A percentile compares a stretch with the other conserved stretches of the same genome.
Evolutionary conservation across 2,329 filamentous ascomycete genomes (phyloP).

Genomic region (Delphinella strobiligena): DNA sequence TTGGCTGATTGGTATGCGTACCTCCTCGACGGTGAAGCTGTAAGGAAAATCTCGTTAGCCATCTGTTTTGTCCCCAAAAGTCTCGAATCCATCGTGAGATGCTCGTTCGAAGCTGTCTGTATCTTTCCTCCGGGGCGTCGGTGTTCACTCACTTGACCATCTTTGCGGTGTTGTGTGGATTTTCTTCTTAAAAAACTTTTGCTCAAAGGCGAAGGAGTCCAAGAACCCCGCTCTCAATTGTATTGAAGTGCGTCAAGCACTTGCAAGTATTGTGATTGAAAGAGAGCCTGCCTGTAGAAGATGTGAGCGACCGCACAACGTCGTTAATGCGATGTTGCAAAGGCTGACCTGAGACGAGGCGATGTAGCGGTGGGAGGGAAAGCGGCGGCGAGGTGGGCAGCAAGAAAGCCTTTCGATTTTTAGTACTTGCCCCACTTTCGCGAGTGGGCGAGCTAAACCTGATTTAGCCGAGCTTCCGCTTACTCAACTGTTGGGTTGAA

Average conservation of each 20-base stretch:
- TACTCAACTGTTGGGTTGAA: background rate
- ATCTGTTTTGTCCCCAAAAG: background rate
- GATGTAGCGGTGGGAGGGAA: background rate
- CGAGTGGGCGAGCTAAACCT: background rate
- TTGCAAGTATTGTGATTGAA: slow-evolving; percentile 6
- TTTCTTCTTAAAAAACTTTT: slow-evolving; percentile 14
- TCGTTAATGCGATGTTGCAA: slow-evolving; percentile 3
- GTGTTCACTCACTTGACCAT: slow-evolving; percentile 91
- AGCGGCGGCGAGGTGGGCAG: background rate
- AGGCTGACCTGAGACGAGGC: slow-evolving; percentile 1
- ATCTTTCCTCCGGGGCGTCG: background rate
- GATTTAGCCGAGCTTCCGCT: background rate
- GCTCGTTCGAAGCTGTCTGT: background rate
- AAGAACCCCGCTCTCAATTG: slow-evolving; percentile 16
- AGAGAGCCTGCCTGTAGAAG: slow-evolving; percentile 15
- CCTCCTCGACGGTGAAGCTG: slow-evolving; percentile 96
- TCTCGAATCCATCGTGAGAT: background rate
- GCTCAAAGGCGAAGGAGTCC: slow-evolving; percentile 10
- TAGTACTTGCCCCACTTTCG: background rate
- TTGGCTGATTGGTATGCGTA: slow-evolving; percentile 26
- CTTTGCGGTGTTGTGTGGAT: slow-evolving; percentile 61
- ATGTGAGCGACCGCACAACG: slow-evolving; percentile 7
- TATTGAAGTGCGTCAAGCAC: slow-evolving; percentile 12
- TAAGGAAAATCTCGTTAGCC: slow-evolving; percentile 38
- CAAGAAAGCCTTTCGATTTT: background rate